Evolutionary conservation across 805 yeast species (phyloP), one percentile per base, ranked within the genome.

Genomic region (Lipomyces oligophaga): DNA sequence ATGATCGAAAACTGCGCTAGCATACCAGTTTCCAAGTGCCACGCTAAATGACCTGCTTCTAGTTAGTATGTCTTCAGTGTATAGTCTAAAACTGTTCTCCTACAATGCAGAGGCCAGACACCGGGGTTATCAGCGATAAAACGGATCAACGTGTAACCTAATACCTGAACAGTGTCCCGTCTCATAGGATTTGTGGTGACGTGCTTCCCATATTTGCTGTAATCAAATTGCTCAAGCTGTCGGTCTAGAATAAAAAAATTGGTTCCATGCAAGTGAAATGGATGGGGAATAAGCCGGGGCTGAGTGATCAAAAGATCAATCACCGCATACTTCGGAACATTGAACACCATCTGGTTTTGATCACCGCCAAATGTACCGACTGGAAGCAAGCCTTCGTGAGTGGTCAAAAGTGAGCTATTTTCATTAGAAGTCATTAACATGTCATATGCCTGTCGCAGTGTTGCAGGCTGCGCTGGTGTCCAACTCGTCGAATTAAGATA

Each of bases 1-100:
- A 45, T 71, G 64, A 57, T 76, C 74, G 27, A 83, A 62, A 28
- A 70, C 68, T 42, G 69, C 59, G 18, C 93, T 90, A 94, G 93
- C 62, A 90, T 76, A 60, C 98, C 97, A 72, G 90, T 97, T 60
- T 81, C 76, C 73, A 90, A 76, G 71, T 93, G 98, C 98, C 97
- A 90, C 66, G 90, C 97, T 61, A 93, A 83, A 66, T 90, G 98
- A 70, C 98, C 46, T 85, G 68, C 84, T 93, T 65, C 21, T 70
- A 85, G 84, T 68, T 93, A 73, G 11, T 25, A 18, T 20, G 11
- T 5, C 13, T 15, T 7, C 21, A 67, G 39, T 52, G 25, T 28
- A 24, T 19, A 21, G 26, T 10, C 13, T 25, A 25, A 33, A 24
- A 24, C 33, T 5, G 5, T 3, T 38, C 13, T 24, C 42, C 11